phyloP scores from a whole-genome alignment of 1,284 basidiomycete species.

The Stygiomarasmius scandens region DNA sequence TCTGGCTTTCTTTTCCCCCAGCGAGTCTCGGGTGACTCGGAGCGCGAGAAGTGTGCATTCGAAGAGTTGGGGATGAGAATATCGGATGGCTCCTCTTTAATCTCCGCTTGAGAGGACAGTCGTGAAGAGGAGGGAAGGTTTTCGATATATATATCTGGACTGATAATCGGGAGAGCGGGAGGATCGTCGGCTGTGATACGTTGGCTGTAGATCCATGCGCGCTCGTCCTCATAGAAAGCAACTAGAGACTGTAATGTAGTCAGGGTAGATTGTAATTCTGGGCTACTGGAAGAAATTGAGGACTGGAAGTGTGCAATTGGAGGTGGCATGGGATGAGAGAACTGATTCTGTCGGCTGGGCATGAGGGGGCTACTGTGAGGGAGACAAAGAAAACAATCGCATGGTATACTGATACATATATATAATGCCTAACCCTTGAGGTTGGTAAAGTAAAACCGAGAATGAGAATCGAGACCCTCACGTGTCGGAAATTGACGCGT shows the following conservation, averaged over 20 bases:
- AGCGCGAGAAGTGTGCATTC: neutral
- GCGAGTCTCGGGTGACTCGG: constrained; percentile 27
- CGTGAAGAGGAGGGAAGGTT: constrained; percentile 25
- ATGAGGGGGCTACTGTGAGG: constrained; percentile 5
- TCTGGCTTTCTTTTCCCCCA: constrained; percentile 46
- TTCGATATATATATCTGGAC: constrained; percentile 23
- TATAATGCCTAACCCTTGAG: too few species aligned
- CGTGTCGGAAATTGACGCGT: too few species aligned
- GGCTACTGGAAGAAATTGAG: constrained; percentile 20
- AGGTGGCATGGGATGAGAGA: constrained; percentile 29
- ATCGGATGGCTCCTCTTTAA: neutral
- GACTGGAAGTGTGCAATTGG: constrained; percentile 16
- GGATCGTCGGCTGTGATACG: constrained; percentile 46
- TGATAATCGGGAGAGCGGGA: neutral
- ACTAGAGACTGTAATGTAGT: constrained; percentile 63
- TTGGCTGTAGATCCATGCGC: constrained; percentile 65
- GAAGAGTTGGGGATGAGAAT: constrained; percentile 30
- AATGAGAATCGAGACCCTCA: too few species aligned
- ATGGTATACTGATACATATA: neutral
- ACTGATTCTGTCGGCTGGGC: constrained; percentile 34
- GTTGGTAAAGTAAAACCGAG: too few species aligned
- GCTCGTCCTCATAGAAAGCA: constrained; percentile 67
- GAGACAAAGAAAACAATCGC: constrained; percentile 10
- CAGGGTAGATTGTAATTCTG: constrained; percentile 42
- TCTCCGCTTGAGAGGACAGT: too few species aligned